Evolutionary conservation across 345 rosid species (phyloP).

Genomic region (Rhodomyrtus tomentosa): DNA sequence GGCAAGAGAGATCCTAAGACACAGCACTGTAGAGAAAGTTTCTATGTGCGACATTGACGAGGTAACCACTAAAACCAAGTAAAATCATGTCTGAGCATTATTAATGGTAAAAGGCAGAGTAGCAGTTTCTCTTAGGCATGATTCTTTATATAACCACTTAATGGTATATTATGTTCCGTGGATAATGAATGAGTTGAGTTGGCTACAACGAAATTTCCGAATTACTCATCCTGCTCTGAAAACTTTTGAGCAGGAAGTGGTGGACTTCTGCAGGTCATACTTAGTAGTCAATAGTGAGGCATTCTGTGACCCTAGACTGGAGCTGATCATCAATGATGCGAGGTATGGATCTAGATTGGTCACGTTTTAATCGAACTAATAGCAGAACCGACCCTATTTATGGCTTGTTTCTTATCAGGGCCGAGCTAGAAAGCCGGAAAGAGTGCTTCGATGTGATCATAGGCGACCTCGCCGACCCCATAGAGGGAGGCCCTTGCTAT

Average conservation of each 20-base stretch:
- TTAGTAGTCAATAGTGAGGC: conserved; percentile 40
- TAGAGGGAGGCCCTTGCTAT: conserved; percentile 64
- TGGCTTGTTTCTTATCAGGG: conserved; percentile 9
- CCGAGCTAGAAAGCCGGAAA: conserved; percentile 34
- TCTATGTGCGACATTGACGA: conserved; percentile 61
- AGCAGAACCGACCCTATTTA: not conserved
- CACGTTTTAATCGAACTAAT: not conserved
- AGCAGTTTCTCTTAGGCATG: not conserved
- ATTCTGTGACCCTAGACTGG: conserved; percentile 31
- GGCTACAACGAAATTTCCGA: not conserved
- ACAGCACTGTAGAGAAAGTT: conserved; percentile 31
- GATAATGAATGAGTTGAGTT: not conserved
- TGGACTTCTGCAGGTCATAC: conserved; percentile 49
- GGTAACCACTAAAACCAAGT: conserved; percentile 11
- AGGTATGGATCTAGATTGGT: conserved; percentile 6
- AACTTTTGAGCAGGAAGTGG: conserved; percentile 39
- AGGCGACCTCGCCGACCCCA: conserved; percentile 65
- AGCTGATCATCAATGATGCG: conserved; percentile 51
- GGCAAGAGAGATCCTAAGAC: conserved; percentile 49
- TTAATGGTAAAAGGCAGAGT: not conserved
- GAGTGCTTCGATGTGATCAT: conserved; percentile 43
- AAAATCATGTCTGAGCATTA: not conserved
- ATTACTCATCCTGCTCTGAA: not conserved
- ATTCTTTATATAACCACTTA: not conserved
- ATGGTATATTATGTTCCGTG: not conserved